These are phyloP conservation scores for Starmerella powellii DNA, from an alignment of 805 yeast species.

Conservation along the genomic window DNA sequence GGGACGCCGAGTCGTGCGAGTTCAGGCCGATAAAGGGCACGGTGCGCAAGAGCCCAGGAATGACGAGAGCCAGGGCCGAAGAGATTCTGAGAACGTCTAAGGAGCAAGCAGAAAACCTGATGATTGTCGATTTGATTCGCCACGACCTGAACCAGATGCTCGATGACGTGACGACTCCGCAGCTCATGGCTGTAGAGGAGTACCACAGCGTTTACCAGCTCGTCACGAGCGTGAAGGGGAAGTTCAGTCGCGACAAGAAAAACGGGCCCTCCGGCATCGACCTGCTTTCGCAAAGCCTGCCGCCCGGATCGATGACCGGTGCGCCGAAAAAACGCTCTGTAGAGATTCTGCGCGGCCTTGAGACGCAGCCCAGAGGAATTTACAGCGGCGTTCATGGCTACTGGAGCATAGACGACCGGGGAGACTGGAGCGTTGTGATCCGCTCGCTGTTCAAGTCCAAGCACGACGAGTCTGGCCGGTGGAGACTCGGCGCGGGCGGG, in stretches of 20 bases:
- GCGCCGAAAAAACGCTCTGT: slow-evolving; percentile 94
- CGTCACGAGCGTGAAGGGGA: slow-evolving; percentile 77
- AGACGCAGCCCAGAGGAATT: slow-evolving; percentile 55
- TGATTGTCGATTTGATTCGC: slow-evolving; percentile 92
- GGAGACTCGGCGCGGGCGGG: slow-evolving; percentile 97
- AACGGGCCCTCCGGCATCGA: slow-evolving; percentile 50
- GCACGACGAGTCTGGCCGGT: slow-evolving; percentile 30
- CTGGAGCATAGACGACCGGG: slow-evolving; percentile 75
- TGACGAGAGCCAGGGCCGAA: slow-evolving; percentile 49
- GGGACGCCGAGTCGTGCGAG: slow-evolving; percentile 56
- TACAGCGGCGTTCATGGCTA: slow-evolving; percentile 94
- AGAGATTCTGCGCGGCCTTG: slow-evolving; percentile 57
- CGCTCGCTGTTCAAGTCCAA: slow-evolving; percentile 55
- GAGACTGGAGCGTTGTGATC: slow-evolving; percentile 94
- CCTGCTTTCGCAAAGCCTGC: slow-evolving; percentile 62
- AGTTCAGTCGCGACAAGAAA: slow-evolving; percentile 25
- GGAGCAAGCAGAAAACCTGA: slow-evolving; percentile 88
- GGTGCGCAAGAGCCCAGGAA: slow-evolving; percentile 49
- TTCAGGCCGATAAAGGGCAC: slow-evolving; percentile 96
- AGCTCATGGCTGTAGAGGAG: slow-evolving; percentile 85
- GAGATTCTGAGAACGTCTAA: slow-evolving; percentile 65
- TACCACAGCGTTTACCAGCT: slow-evolving; percentile 82
- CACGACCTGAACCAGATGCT: slow-evolving; percentile 72
- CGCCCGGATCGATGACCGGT: slow-evolving; percentile 99
- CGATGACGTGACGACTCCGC: slow-evolving; percentile 53